These are phyloP conservation scores for Rhodamnia argentea DNA, from an alignment of 345 rosid species.

Conservation along the genomic window DNA sequence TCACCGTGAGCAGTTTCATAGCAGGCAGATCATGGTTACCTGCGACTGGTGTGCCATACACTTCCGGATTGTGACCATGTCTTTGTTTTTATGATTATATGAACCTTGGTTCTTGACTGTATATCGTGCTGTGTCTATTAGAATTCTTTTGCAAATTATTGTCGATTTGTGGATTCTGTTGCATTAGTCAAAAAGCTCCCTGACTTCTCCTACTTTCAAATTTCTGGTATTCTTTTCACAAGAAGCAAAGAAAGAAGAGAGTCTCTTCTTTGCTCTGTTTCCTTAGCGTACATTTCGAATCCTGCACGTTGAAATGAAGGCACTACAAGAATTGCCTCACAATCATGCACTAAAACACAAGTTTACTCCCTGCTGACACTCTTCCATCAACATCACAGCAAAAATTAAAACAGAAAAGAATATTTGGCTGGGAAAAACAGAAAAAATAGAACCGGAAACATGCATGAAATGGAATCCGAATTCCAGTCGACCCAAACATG, in stretches of 20 bases:
- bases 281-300: neutral
- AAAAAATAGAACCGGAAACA: neutral
- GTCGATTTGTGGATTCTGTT: neutral
- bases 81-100: neutral
- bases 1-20: conserved; percentile 42
- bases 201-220: neutral
- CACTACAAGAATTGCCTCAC: neutral
- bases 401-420: neutral
- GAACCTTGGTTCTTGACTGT: neutral
- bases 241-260: neutral
- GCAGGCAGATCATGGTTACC: conserved; percentile 59
- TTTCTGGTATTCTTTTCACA: neutral
- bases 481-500: neutral
- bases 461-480: neutral
- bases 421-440: neutral
- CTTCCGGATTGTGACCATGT: conserved; percentile 35
- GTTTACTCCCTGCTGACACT: neutral
- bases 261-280: neutral
- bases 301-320: neutral
- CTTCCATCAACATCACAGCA: neutral
- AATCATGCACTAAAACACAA: neutral
- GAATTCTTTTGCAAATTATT: neutral
- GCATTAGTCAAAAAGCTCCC: neutral
- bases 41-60: conserved; percentile 43
- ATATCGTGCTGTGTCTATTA: neutral